These are phyloP conservation scores for Arachis monticola DNA, from an alignment of 331 rosid species.

Conservation along the genomic window DNA sequence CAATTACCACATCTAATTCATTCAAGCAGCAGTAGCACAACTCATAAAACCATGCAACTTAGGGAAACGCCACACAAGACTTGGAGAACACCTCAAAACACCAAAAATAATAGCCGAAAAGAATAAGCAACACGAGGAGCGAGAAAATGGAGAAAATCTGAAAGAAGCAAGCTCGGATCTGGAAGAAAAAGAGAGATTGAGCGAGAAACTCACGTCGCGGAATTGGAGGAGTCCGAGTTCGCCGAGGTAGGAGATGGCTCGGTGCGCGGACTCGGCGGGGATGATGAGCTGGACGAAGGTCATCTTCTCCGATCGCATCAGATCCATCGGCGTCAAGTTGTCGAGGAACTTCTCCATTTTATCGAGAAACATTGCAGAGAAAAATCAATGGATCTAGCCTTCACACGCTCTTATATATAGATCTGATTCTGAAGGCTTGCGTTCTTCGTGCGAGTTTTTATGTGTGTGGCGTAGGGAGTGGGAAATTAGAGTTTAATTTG, in stretches of 20 bases:
- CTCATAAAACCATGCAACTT: conserved; percentile 8
- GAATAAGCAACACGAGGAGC: not conserved
- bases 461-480: not conserved
- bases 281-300: conserved; percentile 93
- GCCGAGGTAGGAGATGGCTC: conserved; percentile 90
- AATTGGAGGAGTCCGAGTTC: conserved; percentile 96
- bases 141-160: not conserved
- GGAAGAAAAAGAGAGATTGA: conserved; percentile 23
- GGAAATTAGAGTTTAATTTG: conserved; percentile 35
- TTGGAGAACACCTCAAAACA: conserved; percentile 19
- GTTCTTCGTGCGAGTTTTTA: not conserved
- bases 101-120: conserved; percentile 5
- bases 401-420: conserved; percentile 19
- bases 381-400: conserved; percentile 38
- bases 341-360: conserved; percentile 82
- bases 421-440: conserved; percentile 53
- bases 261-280: conserved; percentile 93
- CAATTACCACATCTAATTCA: conserved; percentile 19
- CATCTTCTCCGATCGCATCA: conserved; percentile 99
- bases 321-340: conserved; percentile 88
- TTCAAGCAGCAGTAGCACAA: conserved; percentile 32
- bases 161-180: conserved; percentile 41
- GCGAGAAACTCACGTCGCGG: conserved; percentile 71
- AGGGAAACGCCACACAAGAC: conserved; percentile 25
- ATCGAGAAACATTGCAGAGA: conserved; percentile 43